Conservation (phyloP, 257 asterid species). For the Petrea volubilis region DNA sequence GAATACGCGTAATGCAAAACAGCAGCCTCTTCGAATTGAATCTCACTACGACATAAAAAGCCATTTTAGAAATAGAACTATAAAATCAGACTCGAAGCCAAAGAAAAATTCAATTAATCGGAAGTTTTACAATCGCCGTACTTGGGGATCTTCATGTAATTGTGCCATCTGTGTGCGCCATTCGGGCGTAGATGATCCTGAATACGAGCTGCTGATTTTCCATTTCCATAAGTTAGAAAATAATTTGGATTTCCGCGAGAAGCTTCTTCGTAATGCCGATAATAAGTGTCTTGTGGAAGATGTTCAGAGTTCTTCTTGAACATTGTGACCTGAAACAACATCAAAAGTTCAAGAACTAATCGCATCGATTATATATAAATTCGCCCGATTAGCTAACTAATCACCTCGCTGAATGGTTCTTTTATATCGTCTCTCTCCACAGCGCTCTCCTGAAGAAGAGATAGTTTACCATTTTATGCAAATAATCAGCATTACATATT, state of each 20-base stretch:
- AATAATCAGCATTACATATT: too few relatives aligned
- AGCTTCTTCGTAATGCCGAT: constrained; percentile 49
- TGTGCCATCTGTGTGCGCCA: constrained; percentile 92
- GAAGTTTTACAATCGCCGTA: constrained; percentile 15
- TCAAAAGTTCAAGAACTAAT: not conserved
- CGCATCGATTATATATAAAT: too few relatives aligned
- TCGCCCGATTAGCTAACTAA: not conserved
- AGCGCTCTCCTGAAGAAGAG: constrained; percentile 50
- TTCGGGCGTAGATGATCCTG: constrained; percentile 83
- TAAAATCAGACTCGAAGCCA: too few relatives aligned
- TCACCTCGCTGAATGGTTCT: constrained; percentile 59
- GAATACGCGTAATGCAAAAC: constrained; percentile 69
- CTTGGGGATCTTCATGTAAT: constrained; percentile 68
- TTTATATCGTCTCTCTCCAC: constrained; percentile 49
- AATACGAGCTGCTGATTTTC: constrained; percentile 76
- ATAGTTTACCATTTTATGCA: not conserved
- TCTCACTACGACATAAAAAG: constrained; percentile 39
- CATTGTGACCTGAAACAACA: constrained; percentile 51
- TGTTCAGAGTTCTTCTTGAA: constrained; percentile 75
- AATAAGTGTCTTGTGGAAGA: constrained; percentile 49
- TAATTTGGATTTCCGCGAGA: constrained; percentile 71
- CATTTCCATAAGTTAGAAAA: constrained; percentile 82
- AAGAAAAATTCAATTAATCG: too few relatives aligned
- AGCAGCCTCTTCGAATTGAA: constrained; percentile 62
- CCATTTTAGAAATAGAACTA: not conserved